Percentiles rank a stretch among this genome's conserved stretches.
Conservation (phyloP, 1,284 basidiomycete species). For the Laetiporus sulphureus region DNA sequence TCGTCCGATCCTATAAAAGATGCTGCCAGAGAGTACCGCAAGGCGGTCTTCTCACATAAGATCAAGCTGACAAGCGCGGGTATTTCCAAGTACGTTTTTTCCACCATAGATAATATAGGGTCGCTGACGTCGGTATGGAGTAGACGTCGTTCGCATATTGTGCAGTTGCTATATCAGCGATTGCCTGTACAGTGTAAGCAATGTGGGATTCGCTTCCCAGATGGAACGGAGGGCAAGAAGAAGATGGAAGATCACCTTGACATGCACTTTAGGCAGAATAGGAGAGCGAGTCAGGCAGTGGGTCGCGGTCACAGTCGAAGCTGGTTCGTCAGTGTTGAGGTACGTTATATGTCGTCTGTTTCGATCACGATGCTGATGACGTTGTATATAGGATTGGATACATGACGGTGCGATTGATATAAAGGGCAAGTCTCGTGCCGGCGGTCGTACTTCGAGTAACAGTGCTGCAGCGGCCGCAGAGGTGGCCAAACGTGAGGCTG, state of each 20-base stretch:
- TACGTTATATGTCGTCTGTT: constrained; percentile 36
- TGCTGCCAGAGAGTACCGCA: constrained; percentile 56
- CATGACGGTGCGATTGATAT: constrained; percentile 51
- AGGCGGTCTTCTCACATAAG: constrained; percentile 60
- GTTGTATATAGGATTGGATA: constrained; percentile 71
- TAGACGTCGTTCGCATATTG: constrained; percentile 58
- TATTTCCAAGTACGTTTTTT: constrained; percentile 56
- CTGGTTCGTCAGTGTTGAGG: constrained; percentile 86
- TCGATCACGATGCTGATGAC: constrained; percentile 11
- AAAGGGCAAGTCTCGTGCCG: constrained; percentile 61
- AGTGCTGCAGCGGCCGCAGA: constrained; percentile 63
- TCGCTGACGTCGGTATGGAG: constrained; percentile 3
- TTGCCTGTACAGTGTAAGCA: constrained; percentile 88
- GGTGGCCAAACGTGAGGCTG: constrained; percentile 63
- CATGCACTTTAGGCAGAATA: constrained; percentile 95
- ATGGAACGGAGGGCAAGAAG: constrained; percentile 66
- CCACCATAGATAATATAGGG: constrained; percentile 1
- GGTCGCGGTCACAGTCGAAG: constrained; percentile 87
- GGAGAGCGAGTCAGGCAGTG: constrained; percentile 77
- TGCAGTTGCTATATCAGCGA: constrained; percentile 66
- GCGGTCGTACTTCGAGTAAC: constrained; percentile 43
- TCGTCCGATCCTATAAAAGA: constrained; percentile 41
- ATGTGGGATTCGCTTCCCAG: constrained; percentile 85
- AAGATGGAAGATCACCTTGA: constrained; percentile 88
- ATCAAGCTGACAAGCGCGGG: constrained; percentile 68